Evolutionary conservation across 441 rosid species (phyloP).

Genomic region (Euphorbia corollata): DNA sequence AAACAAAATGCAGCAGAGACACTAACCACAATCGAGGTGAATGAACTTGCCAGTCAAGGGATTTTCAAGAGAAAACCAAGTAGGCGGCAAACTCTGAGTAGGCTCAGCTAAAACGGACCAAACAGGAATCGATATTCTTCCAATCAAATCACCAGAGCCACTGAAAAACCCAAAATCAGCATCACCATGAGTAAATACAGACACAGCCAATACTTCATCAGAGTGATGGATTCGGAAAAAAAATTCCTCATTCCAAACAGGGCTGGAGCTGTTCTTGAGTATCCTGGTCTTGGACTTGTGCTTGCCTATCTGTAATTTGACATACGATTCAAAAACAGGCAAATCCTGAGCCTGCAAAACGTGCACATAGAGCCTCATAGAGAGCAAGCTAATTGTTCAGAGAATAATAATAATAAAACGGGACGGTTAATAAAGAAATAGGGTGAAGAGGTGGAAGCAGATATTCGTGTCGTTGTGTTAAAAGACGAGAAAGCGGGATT

Average conservation of each 20-base stretch:
- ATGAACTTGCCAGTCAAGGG: conserved; percentile 40
- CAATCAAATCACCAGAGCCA: conserved; percentile 41
- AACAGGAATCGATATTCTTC: conserved; percentile 53
- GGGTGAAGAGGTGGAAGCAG: no score
- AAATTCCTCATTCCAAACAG: conserved; percentile 80
- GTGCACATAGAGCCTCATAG: conserved; percentile 59
- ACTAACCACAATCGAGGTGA: conserved; percentile 53
- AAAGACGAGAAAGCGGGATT: conserved; percentile 6
- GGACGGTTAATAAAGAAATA: no score
- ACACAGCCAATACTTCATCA: conserved; percentile 45
- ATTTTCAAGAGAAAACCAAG: conserved; percentile 56
- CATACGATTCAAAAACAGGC: conserved; percentile 44
- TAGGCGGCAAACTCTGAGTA: conserved; percentile 60
- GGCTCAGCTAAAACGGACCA: conserved; percentile 37
- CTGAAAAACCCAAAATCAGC: conserved; percentile 37
- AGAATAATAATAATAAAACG: background rate
- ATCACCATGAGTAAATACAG: conserved; percentile 39
- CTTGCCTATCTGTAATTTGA: conserved; percentile 53
- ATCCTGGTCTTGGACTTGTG: conserved; percentile 55
- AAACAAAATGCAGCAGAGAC: background rate
- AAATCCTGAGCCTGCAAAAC: conserved; percentile 62
- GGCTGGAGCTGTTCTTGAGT: conserved; percentile 31
- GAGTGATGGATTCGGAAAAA: conserved; percentile 37
- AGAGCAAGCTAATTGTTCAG: background rate
- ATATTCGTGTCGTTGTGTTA: conserved; percentile 2